Conservation (phyloP, 2,329 filamentous ascomycete genomes). For the Aspergillus tubingensis region DNA sequence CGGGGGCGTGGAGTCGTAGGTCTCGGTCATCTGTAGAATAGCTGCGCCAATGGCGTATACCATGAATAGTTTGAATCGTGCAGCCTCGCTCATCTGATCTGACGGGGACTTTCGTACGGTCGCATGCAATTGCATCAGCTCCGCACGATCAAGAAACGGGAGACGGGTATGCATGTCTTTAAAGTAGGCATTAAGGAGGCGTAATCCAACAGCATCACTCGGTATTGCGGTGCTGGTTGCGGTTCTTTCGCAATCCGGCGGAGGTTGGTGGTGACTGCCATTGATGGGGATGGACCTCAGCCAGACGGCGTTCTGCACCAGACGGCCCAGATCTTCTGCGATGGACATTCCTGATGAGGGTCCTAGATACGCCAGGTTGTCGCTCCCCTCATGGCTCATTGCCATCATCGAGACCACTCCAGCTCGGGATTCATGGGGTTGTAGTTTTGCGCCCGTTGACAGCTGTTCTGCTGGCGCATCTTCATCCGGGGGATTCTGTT, state of each 20-base stretch:
- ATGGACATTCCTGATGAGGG: conserved; percentile 23
- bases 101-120: background rate
- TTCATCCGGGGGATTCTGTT: background rate
- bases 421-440: background rate
- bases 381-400: background rate
- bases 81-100: background rate
- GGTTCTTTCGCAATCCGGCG: background rate
- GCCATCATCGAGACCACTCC: conserved; percentile 11
- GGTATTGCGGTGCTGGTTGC: conserved; percentile 6
- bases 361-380: conserved; percentile 19
- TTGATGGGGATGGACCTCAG: conserved; percentile 16
- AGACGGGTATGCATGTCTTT: conserved; percentile 23
- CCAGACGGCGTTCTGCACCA: conserved; percentile 18
- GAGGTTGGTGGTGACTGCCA: background rate
- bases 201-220: conserved; percentile 15
- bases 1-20: conserved; percentile 19
- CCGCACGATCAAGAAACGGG: conserved; percentile 19
- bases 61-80: conserved; percentile 26
- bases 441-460: background rate
- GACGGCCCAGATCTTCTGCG: conserved; percentile 18
- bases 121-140: background rate
- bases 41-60: conserved; percentile 25
- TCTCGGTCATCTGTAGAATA: conserved; percentile 20
- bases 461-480: background rate
- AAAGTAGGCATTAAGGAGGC: conserved; percentile 24